Evolutionary conservation across 257 asterid species (phyloP).

Genomic region (Solanum virginianum): DNA sequence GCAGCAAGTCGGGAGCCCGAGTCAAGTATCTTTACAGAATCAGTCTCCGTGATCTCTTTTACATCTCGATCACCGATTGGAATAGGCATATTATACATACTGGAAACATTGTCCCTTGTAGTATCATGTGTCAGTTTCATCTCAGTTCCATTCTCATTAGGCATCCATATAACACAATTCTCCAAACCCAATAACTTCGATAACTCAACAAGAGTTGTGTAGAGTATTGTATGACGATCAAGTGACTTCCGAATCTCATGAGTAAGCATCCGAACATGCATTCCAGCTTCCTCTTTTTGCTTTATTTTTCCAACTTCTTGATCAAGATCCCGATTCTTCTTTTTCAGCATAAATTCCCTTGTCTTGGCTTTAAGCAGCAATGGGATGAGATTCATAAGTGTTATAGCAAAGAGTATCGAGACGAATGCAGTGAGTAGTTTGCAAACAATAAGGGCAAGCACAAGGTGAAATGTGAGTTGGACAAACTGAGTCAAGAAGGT

Average conservation of each 20-base stretch:
- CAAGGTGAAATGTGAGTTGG: conserved; percentile 70
- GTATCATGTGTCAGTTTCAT: conserved; percentile 64
- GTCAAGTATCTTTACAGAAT: conserved; percentile 55
- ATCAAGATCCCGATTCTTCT: conserved; percentile 82
- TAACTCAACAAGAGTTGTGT: conserved; percentile 80
- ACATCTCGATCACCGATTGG: conserved; percentile 53
- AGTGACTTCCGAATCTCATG: conserved; percentile 86
- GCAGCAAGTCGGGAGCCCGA: conserved; percentile 56
- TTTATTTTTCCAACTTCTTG: conserved; percentile 66
- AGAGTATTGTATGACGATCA: conserved; percentile 75
- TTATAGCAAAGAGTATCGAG: conserved; percentile 77
- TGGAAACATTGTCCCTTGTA: conserved; percentile 30
- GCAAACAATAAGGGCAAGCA: conserved; percentile 75
- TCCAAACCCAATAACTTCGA: conserved; percentile 65
- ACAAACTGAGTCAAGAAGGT: conserved; percentile 88
- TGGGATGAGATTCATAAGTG: conserved; percentile 67
- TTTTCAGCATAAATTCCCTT: conserved; percentile 67
- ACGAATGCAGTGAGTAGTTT: conserved; percentile 77
- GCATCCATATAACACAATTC: conserved; percentile 95
- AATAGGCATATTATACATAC: conserved; percentile 12
- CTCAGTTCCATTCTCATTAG: conserved; percentile 50
- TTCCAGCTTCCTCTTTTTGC: conserved; percentile 62
- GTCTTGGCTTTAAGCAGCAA: conserved; percentile 68
- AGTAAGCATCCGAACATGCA: conserved; percentile 90
- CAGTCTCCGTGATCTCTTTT: conserved; percentile 42